Base-by-base conservation (phyloP, 2,329 filamentous ascomycete genomes). In the Macrophomina tecta region DNA sequence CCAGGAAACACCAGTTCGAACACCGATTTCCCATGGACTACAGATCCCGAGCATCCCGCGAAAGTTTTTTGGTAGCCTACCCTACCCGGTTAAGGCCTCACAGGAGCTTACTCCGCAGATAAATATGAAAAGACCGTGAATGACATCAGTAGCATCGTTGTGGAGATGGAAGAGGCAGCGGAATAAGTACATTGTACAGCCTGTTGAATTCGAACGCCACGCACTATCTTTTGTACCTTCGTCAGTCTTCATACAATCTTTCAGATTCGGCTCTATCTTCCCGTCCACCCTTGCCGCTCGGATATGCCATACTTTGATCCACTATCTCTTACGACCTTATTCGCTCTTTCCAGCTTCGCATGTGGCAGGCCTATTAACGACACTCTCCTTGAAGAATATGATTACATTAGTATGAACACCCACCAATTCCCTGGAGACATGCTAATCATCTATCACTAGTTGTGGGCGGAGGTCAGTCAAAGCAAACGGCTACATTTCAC, bases 381-480 rank as follows among this genome's bases (percentile, higher is more conserved):
- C 28, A 55, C 62, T 3, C 12, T 64, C 14, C 36, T 64, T 18
- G 36, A 32, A 30, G 49, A 55, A 32, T 64, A 64, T 55, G 62
- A 64, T 30, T 64, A 64, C 38, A 64, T 64, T 30, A 42, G 60
- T 64, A 55, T 28, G 49, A 42, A 28, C 6, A 5, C 4, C 30
- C 1, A 23, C 5, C 6, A 28, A 8, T 51, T 23, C 46, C 7
- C 18, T 51, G 12, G 30, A 30, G 7, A 53, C 6, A 16, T 53
- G 62, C 62, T 64, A 46, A 64, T 11, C 18, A 16, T 3, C 1
- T 55, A 4, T 9, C 11, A 16, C 28, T 12, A 64, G 62, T 64
- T 55, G 62, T 64, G 2, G 62, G 62, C 16, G 62, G 62, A 52
- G 61, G 61, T 64, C 11, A 5, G 61, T 45, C 16, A 5, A 53